Percentiles rank a stretch among this genome's conserved stretches.
phyloP scores from a whole-genome alignment of 129 eudicot species.

The Sambucus nigra region DNA sequence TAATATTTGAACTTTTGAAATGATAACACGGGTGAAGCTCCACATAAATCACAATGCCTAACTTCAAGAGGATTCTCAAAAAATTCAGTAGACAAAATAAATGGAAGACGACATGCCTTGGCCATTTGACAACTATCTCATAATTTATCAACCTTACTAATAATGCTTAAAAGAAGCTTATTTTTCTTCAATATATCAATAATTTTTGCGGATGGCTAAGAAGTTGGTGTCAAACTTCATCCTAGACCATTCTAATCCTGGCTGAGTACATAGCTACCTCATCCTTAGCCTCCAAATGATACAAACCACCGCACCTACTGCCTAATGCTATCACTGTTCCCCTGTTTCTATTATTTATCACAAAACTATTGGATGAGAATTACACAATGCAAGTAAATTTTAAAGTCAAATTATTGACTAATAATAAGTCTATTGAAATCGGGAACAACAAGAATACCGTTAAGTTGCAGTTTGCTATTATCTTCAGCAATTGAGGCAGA shows the following conservation, averaged over 20 bases:
- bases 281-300: background rate
- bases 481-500: background rate
- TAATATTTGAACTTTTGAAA: background rate
- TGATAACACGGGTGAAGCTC: background rate
- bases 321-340: background rate
- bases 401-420: background rate
- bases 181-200: background rate
- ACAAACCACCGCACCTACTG: background rate
- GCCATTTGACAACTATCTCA: slow-evolving; percentile 1
- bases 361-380: background rate
- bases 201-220: background rate
- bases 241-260: background rate
- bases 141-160: background rate
- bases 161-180: background rate
- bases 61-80: background rate
- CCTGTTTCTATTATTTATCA: background rate
- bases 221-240: background rate
- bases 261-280: background rate
- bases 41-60: background rate
- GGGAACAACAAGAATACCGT: background rate
- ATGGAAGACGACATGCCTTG: background rate
- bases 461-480: background rate
- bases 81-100: background rate
- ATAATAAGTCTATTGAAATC: background rate
- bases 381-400: no score